A percentile compares a stretch with the other conserved stretches of the same genome.
These are phyloP conservation scores for Primulina eburnea DNA, from an alignment of 257 asterid species.

Conservation along the genomic window DNA sequence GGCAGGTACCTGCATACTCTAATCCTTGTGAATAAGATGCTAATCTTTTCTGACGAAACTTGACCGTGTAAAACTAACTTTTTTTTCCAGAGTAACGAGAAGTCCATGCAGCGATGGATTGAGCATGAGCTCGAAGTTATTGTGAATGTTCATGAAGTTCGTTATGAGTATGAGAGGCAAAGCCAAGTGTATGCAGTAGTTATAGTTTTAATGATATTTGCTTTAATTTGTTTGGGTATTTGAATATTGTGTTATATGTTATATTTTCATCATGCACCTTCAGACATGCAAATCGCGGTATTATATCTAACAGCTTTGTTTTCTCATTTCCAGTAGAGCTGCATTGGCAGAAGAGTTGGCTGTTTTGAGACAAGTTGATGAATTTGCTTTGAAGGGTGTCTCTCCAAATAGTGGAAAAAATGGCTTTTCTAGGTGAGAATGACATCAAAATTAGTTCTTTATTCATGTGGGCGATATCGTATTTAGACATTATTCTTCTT, in stretches of 20 bases:
- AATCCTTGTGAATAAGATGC: slow-evolving; percentile 15
- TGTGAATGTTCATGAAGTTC: slow-evolving; percentile 99
- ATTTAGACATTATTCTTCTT: neutral
- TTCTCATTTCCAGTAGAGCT: slow-evolving; percentile 68
- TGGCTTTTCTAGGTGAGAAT: slow-evolving; percentile 69
- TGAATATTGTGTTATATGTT: neutral
- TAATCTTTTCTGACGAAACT: slow-evolving; percentile 8
- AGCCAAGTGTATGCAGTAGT: slow-evolving; percentile 83
- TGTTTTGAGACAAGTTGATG: slow-evolving; percentile 83
- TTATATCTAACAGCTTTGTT: slow-evolving; percentile 15
- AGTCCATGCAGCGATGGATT: slow-evolving; percentile 89
- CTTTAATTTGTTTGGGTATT: neutral
- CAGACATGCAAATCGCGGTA: slow-evolving; percentile 6
- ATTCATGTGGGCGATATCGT: neutral
- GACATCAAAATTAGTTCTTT: neutral
- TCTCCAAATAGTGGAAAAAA: slow-evolving; percentile 87
- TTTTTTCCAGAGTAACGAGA: slow-evolving; percentile 69
- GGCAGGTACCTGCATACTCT: slow-evolving; percentile 51
- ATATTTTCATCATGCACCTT: neutral
- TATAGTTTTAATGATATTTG: neutral
- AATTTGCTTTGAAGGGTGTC: slow-evolving; percentile 75
- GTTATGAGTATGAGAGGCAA: slow-evolving; percentile 97
- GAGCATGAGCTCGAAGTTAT: slow-evolving; percentile 96
- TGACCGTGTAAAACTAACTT: slow-evolving; percentile 7
- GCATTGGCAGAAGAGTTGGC: slow-evolving; percentile 96